Base-by-base conservation (phyloP, 169 alveolate species). In the Plasmodium coatneyi region DNA sequence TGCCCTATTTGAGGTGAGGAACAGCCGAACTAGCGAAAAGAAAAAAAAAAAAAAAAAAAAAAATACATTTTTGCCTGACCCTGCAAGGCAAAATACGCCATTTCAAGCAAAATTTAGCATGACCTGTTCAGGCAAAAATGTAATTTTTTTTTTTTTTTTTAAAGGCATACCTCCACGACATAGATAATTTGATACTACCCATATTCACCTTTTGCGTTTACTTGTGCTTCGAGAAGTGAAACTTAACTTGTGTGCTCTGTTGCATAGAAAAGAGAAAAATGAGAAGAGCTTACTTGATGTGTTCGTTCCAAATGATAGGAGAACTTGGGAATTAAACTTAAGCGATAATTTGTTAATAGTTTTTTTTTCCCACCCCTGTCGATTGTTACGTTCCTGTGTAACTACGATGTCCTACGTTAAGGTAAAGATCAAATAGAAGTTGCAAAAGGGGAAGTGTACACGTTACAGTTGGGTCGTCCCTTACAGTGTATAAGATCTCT, bases 151-250 rank as follows among this genome's bases (percentile, higher is more conserved):
- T 39, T 39, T 5, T 39, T 16, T 36, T 54, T 81, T 72, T 10
- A 43, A 84, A 84, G 92, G 92, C 92, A 30, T 84, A 72, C 41
- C 83, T 84, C 56, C 19, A 43, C 60, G 92, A 84, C 54, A 84
- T 84, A 22, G 92, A 84, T 49, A 84, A 84, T 84, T 84, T 84
- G 78, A 25, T 84, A 14, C 72, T 84, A 9, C 92, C 92, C 49
- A 22, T 84, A 9, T 84, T 84, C 52, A 46, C 92, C 25, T 84
- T 84, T 84, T 41, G 83, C 34, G 92, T 84, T 71, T 84, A 84
- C 78, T 32, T 84, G 22, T 32, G 92, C 34, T 84, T 84, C 78
- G 92, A 84, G 78, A 46, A 43, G 60, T 84, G 79, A 84, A 72
- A 83, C 30, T 60, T 79, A 36, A 39, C 39, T 66, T 66, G 76